Evolutionary conservation across 768 basidiomycete species (phyloP).

Genomic region (Tricholoma saponaceum): DNA sequence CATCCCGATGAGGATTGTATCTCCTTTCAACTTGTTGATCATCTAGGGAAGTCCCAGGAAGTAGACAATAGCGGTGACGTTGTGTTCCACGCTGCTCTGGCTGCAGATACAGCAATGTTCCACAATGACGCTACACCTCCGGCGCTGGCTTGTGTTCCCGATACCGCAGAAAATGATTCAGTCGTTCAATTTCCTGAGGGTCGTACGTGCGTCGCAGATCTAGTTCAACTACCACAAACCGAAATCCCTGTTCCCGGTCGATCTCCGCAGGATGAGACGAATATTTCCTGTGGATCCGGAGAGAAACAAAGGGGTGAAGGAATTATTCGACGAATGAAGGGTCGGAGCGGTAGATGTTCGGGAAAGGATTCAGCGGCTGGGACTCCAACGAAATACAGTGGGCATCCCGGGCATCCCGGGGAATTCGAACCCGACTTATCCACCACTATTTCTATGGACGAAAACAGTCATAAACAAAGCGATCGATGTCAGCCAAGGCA

Average conservation of each 20-base stretch:
- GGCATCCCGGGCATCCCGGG: conserved; percentile 1
- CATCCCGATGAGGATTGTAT: conserved; percentile 9
- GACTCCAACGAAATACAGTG: background rate
- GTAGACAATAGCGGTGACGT: conserved; percentile 28
- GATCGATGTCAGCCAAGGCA: background rate
- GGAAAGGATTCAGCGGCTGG: conserved; percentile 1
- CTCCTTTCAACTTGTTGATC: conserved; percentile 28
- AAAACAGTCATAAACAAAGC: background rate
- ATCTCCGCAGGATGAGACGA: background rate
- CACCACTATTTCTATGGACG: background rate
- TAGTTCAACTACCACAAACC: background rate
- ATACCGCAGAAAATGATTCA: background rate
- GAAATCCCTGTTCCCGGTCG: background rate
- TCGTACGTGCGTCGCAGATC: background rate
- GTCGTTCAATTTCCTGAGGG: background rate
- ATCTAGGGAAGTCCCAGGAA: conserved; percentile 26
- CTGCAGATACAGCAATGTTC: conserved; percentile 22
- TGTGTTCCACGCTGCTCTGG: conserved; percentile 31
- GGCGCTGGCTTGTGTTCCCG: background rate
- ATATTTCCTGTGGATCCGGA: background rate
- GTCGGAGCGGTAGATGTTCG: conserved; percentile 30
- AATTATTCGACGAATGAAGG: conserved; percentile 38
- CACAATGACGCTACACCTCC: background rate
- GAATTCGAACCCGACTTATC: background rate
- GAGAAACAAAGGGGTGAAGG: conserved; percentile 15